These are phyloP conservation scores for Acacia pycnantha DNA, from an alignment of 331 rosid species.

Conservation along the genomic window DNA sequence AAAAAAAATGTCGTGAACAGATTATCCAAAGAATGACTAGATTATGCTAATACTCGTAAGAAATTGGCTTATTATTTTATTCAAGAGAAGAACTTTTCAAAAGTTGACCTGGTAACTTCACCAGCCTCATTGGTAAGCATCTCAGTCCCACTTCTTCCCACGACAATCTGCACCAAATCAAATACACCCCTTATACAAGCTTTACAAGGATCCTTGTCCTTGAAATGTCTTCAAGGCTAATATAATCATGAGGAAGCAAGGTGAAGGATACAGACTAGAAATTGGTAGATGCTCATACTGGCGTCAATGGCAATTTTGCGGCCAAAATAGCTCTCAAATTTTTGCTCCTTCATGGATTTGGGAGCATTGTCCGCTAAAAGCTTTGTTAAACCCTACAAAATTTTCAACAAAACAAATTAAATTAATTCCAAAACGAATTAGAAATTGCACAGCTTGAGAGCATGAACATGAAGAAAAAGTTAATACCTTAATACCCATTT, in stretches of 20 bases:
- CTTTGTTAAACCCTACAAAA: conserved; percentile 92
- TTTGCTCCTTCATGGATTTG: conserved; percentile 86
- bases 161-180: conserved; percentile 79
- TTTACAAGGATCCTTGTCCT: background rate
- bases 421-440: background rate
- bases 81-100: background rate
- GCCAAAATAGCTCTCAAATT: conserved; percentile 87
- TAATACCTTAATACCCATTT: conserved; percentile 87
- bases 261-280: conserved; percentile 56
- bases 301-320: conserved; percentile 96
- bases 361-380: conserved; percentile 97
- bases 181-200: conserved; percentile 14
- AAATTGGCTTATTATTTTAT: background rate
- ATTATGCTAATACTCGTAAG: background rate
- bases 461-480: background rate
- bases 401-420: conserved; percentile 8
- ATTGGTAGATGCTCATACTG: conserved; percentile 98
- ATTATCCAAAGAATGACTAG: background rate
- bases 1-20: conserved; percentile 8
- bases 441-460: background rate
- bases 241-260: background rate
- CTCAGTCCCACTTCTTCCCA: conserved; percentile 94
- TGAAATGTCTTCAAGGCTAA: background rate
- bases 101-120: conserved; percentile 85
- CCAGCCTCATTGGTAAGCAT: conserved; percentile 98